Evolutionary conservation across 768 basidiomycete genomes (phyloP).

Genomic region (Rhodotorula kratochvilovae): DNA sequence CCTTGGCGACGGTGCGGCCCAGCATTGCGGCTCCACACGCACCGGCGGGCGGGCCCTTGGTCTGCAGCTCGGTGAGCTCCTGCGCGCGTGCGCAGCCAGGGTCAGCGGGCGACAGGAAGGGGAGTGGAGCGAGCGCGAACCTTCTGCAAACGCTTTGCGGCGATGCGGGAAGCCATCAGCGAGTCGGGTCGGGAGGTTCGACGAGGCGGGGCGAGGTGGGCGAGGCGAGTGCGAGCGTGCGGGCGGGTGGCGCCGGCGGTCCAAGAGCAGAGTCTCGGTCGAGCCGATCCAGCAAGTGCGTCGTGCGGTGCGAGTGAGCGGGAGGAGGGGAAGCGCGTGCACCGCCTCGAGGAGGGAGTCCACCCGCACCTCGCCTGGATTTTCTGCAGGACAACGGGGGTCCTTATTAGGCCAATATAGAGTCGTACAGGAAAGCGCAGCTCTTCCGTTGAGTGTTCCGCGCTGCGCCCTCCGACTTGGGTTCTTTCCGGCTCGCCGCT

Average conservation of each 20-base stretch:
- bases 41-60: slow-evolving; percentile 14
- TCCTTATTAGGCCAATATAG: too few species aligned
- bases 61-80: slow-evolving; percentile 33
- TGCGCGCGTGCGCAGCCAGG: not conserved
- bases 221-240: not conserved
- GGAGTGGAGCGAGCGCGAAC: slow-evolving; percentile 8
- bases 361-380: too few species aligned
- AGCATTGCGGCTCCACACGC: slow-evolving; percentile 50
- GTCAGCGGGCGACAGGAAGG: too few species aligned
- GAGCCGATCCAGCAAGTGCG: too few species aligned
- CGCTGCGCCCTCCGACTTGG: not conserved
- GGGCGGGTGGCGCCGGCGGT: too few species aligned
- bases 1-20: not conserved
- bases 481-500: not conserved
- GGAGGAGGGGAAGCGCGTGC: too few species aligned
- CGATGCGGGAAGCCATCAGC: slow-evolving; percentile 24
- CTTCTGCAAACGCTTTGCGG: slow-evolving; percentile 22
- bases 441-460: too few species aligned
- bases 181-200: not conserved
- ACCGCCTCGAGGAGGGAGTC: too few species aligned
- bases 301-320: too few species aligned
- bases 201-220: not conserved
- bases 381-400: too few species aligned
- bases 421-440: too few species aligned
- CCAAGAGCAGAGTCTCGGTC: too few species aligned